Percentiles rank a stretch among this genome's conserved stretches.
phyloP scores from a whole-genome alignment of 2,329 filamentous ascomycete genomes.

The Pseudogymnoascus sp. region DNA sequence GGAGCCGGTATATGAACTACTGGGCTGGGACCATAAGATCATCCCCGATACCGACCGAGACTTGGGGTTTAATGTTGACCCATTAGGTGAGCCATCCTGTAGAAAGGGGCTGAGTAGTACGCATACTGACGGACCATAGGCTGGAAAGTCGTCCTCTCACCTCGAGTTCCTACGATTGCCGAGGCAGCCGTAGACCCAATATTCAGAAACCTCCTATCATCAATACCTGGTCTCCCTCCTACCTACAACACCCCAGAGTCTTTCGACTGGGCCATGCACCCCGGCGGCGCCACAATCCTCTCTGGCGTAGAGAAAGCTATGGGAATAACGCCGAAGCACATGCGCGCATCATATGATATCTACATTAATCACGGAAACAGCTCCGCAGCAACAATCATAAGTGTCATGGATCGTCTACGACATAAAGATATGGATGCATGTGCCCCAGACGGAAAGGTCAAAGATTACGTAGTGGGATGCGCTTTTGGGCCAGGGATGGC shows the following conservation, averaged over 20 bases:
- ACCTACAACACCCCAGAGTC: constrained; percentile 43
- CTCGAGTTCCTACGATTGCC: constrained; percentile 53
- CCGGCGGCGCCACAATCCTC: constrained; percentile 61
- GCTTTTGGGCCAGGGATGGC: constrained; percentile 65
- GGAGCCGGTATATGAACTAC: constrained; percentile 47
- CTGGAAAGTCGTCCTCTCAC: constrained; percentile 62
- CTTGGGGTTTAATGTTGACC: constrained; percentile 60
- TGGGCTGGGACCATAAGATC: constrained; percentile 59
- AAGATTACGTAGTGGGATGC: constrained; percentile 58
- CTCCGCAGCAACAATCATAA: constrained; percentile 63
- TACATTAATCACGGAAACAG: constrained; percentile 65
- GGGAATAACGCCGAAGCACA: constrained; percentile 53
- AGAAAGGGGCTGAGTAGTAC: background rate
- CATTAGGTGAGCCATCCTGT: constrained; percentile 41
- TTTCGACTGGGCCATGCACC: constrained; percentile 70
- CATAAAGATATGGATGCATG: constrained; percentile 53
- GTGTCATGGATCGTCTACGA: constrained; percentile 57
- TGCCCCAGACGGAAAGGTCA: constrained; percentile 43
- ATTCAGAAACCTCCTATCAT: constrained; percentile 48
- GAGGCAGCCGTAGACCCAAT: constrained; percentile 44
- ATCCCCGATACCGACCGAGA: constrained; percentile 56
- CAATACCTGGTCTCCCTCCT: constrained; percentile 39
- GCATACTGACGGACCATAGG: constrained; percentile 29
- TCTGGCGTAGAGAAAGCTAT: constrained; percentile 55
- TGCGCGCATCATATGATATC: constrained; percentile 63